Percentiles rank a stretch among this genome's conserved stretches.
phyloP scores from a whole-genome alignment of 202 grass and related monocot species.

The Carex arenaria region DNA sequence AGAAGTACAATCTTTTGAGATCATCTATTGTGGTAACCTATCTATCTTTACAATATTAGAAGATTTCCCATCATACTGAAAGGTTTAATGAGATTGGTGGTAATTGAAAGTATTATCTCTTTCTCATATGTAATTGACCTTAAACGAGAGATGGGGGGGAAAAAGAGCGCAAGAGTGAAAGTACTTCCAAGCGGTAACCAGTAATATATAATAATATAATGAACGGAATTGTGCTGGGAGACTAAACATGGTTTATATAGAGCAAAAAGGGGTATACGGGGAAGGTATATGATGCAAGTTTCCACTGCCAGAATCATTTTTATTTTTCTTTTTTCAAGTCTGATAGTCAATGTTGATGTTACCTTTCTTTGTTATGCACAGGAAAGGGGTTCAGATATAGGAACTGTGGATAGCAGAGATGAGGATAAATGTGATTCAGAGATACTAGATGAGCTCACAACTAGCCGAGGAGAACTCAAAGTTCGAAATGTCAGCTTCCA shows the following conservation, averaged over 20 bases:
- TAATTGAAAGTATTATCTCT: background rate
- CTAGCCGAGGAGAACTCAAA: constrained; percentile 81
- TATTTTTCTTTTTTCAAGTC: background rate
- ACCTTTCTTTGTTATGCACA: constrained; percentile 8
- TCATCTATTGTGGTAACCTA: constrained; percentile 33
- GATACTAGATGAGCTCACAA: constrained; percentile 81
- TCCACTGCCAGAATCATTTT: background rate
- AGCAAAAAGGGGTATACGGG: background rate
- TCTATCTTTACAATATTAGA: background rate
- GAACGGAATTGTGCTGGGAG: background rate
- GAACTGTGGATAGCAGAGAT: constrained; percentile 24
- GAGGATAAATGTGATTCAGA: constrained; percentile 46
- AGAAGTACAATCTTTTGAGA: constrained; percentile 11
- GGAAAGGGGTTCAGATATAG: constrained; percentile 39
- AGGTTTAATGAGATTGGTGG: background rate
- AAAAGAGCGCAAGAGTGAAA: background rate
- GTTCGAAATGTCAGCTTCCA: constrained; percentile 38
- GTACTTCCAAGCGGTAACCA: background rate
- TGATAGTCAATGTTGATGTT: background rate
- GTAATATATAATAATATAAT: background rate
- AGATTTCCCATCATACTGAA: background rate
- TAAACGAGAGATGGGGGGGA: background rate
- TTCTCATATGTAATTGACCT: background rate
- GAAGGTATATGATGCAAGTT: background rate
- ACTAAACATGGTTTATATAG: background rate